Evolutionary conservation across 2,329 filamentous ascomycete species (phyloP).

Genomic region (Ceratocystis papillata): DNA sequence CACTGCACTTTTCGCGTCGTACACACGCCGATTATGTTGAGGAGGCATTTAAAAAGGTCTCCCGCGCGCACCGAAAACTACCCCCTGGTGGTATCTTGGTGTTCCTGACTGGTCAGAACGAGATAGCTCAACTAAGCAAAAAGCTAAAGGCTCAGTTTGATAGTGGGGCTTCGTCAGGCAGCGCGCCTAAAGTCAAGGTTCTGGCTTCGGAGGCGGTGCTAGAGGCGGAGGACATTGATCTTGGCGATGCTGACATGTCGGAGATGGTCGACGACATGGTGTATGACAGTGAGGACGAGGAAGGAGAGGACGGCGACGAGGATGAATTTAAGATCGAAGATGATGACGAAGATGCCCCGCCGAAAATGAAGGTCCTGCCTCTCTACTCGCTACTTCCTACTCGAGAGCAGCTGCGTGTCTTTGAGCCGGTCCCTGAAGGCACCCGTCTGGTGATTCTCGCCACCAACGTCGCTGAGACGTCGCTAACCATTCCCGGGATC

Average conservation of each 20-base stretch:
- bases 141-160: constrained; percentile 59
- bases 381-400: constrained; percentile 88
- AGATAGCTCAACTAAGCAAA: constrained; percentile 77
- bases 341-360: constrained; percentile 43
- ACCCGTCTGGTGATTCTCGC: constrained; percentile 79
- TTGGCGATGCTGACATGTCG: constrained; percentile 56
- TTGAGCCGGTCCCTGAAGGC: constrained; percentile 71
- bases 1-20: constrained; percentile 72
- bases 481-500: constrained; percentile 89
- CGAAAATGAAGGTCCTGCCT: constrained; percentile 78
- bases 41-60: constrained; percentile 79
- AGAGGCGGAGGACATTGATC: constrained; percentile 78
- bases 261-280: constrained; percentile 40
- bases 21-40: constrained; percentile 84
- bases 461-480: constrained; percentile 95
- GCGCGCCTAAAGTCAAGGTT: constrained; percentile 59
- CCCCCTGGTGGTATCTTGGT: constrained; percentile 86
- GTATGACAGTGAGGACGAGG: constrained; percentile 49
- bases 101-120: constrained; percentile 86
- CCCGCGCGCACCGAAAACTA: constrained; percentile 75
- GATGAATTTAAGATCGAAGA: constrained; percentile 60
- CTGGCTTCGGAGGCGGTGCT: constrained; percentile 66
- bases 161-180: constrained; percentile 44
- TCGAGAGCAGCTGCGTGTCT: constrained; percentile 81
- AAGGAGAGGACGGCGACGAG: constrained; percentile 47